Evolutionary conservation across 2,329 filamentous ascomycete genomes (phyloP), one percentile per base, ranked within the genome.

Genomic region (Fusarium staphyleae): DNA sequence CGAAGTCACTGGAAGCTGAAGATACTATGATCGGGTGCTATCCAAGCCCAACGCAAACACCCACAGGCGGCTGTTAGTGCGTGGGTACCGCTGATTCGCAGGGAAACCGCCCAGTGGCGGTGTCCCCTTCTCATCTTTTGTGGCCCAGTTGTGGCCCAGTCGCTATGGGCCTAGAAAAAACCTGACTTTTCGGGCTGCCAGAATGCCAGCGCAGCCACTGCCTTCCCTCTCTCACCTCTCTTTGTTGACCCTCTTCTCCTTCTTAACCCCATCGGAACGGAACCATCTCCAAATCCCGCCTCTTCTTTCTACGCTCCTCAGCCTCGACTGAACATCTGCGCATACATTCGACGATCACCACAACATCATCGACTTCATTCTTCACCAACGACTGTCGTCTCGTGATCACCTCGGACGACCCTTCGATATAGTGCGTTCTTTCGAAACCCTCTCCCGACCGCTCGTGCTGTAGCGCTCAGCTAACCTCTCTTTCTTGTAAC

Each of bases 131-230:
- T 33, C 45, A 8, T 5, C 5, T 8, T 24, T 24, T 24, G 22
- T 24, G n/a, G 47, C 35, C 48, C 36, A 41, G 48, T 40, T 55
- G 57, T 55, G 55, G 58, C 53, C 52, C 48, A 54, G 60, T 54
- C 57, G 56, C 62, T 53, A 50, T 28, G 32, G 51, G 37, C 54
- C 47, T 52, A 45, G 53, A 52, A 65, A 68, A 69, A 66, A 60
- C 67, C 66, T 67, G 67, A 70, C 65, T 70, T 70, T 70, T 70
- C 65, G 60, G 68, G 65, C 68, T 66, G 61, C 66, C 49, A 59
- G 41, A 52, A 56, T 58, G 63, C 61, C 55, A 57, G 49, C 51
- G 57, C 56, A 65, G 63, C 48, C 59, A 60, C 60, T 56, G 52
- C 52, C 28, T 43, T 49, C 44, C 26, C 35, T 67, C 65, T 51